These are phyloP conservation scores for Fusarium compactum DNA, from an alignment of 2,329 filamentous ascomycete genomes.

Conservation along the genomic window DNA sequence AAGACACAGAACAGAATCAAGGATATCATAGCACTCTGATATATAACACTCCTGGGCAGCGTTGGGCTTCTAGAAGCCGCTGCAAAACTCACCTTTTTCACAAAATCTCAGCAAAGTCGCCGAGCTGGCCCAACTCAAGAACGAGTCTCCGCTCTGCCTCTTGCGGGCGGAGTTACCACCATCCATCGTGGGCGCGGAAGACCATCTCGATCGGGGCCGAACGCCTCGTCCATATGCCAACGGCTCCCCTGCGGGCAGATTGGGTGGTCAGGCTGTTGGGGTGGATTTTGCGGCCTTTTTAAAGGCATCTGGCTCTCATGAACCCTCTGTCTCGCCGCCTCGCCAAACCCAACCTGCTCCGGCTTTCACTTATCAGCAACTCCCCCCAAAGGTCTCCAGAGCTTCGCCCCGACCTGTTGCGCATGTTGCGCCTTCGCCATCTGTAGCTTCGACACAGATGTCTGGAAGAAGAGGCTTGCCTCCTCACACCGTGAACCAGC, in stretches of 20 bases:
- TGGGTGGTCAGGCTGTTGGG: conserved; percentile 68
- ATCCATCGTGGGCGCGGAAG: conserved; percentile 48
- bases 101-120: conserved; percentile 45
- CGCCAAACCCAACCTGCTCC: conserved; percentile 44
- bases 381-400: conserved; percentile 41
- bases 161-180: conserved; percentile 55
- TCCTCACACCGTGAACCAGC: conserved; percentile 70
- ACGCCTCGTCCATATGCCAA: conserved; percentile 48
- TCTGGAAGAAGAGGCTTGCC: conserved; percentile 52
- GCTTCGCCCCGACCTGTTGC: conserved; percentile 41
- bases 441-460: conserved; percentile 52
- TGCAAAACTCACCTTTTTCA: conserved; percentile 26
- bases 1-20: conserved; percentile 9
- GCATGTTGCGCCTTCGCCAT: conserved; percentile 41
- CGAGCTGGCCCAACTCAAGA: conserved; percentile 59
- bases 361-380: conserved; percentile 27
- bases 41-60: conserved; percentile 33
- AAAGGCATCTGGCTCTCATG: conserved; percentile 79
- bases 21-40: conserved; percentile 17
- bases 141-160: conserved; percentile 57
- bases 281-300: conserved; percentile 96
- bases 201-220: conserved; percentile 47
- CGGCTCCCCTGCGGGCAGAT: conserved; percentile 45
- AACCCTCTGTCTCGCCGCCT: conserved; percentile 68
- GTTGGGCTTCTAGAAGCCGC: conserved; percentile 37